phyloP scores from a whole-genome alignment of 305 asterid genomes.

The Fraxinus paxiana region DNA sequence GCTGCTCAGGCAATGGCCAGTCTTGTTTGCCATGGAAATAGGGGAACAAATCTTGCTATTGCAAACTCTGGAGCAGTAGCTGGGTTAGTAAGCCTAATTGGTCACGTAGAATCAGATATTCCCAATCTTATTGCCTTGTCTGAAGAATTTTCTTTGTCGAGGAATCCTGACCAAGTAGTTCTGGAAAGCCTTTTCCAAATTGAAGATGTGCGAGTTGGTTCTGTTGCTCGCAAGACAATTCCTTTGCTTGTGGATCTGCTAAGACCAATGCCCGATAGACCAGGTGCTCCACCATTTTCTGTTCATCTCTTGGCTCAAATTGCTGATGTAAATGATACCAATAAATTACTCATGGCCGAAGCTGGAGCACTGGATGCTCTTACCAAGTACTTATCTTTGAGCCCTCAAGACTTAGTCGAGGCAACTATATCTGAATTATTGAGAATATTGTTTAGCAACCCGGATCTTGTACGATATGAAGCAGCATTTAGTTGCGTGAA shows the following conservation, averaged over 20 bases:
- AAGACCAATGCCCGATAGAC: constrained; percentile 80
- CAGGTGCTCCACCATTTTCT: constrained; percentile 74
- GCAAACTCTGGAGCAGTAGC: constrained; percentile 71
- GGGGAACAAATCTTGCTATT: constrained; percentile 58
- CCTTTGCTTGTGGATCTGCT: constrained; percentile 81
- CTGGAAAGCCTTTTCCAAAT: constrained; percentile 60
- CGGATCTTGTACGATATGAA: constrained; percentile 54
- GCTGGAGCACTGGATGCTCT: constrained; percentile 77
- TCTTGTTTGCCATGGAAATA: constrained; percentile 62
- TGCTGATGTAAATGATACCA: constrained; percentile 67
- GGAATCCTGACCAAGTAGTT: constrained; percentile 69
- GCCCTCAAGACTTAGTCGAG: constrained; percentile 82
- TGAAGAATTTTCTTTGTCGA: constrained; percentile 65
- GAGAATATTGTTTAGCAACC: constrained; percentile 61
- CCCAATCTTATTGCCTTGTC: constrained; percentile 60
- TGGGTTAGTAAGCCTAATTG: constrained; percentile 60
- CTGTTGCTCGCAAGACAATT: constrained; percentile 59
- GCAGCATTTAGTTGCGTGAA: constrained; percentile 62
- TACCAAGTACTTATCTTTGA: constrained; percentile 71
- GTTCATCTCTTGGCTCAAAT: constrained; percentile 65
- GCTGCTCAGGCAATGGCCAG: constrained; percentile 89
- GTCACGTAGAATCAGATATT: constrained; percentile 62
- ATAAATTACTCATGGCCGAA: constrained; percentile 78
- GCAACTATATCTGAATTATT: constrained; percentile 70
- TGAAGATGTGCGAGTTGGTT: constrained; percentile 72